phyloP scores from a whole-genome alignment of 2,329 filamentous ascomycete genomes.

The Amesomyces nigricolor region DNA sequence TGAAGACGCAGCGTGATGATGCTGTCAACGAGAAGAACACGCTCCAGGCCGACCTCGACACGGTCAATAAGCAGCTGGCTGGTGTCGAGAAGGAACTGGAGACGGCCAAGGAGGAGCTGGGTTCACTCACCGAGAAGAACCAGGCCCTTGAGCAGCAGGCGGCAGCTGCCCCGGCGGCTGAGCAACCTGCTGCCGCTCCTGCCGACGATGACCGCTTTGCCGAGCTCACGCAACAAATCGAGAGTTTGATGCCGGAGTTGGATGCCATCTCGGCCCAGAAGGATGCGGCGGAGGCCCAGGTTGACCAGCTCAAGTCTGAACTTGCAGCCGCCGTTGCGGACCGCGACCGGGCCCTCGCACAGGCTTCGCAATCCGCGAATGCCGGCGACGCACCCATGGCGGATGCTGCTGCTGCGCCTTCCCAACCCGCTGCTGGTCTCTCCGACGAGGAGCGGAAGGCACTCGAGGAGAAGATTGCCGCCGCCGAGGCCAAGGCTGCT shows the following conservation, averaged over 20 bases:
- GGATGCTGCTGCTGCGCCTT: conserved; percentile 25
- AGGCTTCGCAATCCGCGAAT: conserved; percentile 25
- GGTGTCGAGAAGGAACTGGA: conserved; percentile 49
- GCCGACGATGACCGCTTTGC: conserved; percentile 37
- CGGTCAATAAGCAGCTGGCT: conserved; percentile 37
- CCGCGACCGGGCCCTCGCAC: conserved; percentile 54
- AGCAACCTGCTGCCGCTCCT: conserved; percentile 31
- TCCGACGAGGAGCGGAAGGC: conserved; percentile 54
- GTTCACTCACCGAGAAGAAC: conserved; percentile 34
- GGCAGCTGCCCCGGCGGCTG: conserved; percentile 33
- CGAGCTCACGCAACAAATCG: conserved; percentile 28
- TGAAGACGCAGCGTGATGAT: conserved; percentile 50
- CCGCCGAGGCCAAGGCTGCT: conserved; percentile 55
- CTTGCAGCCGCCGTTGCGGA: conserved; percentile 58
- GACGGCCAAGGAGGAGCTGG: conserved; percentile 37
- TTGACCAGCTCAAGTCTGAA: conserved; percentile 50
- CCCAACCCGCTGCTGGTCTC: conserved; percentile 31
- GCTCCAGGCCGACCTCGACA: conserved; percentile 46
- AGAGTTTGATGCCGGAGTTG: conserved; percentile 49
- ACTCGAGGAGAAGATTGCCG: conserved; percentile 57
- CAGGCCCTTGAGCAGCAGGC: conserved; percentile 38
- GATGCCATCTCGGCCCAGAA: conserved; percentile 63
- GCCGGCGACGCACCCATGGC: conserved; percentile 29
- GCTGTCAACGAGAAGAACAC: conserved; percentile 47
- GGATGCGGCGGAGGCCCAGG: conserved; percentile 58